Conservation (phyloP, 176 grass and related monocot genomes). For the Carex littledalei region DNA sequence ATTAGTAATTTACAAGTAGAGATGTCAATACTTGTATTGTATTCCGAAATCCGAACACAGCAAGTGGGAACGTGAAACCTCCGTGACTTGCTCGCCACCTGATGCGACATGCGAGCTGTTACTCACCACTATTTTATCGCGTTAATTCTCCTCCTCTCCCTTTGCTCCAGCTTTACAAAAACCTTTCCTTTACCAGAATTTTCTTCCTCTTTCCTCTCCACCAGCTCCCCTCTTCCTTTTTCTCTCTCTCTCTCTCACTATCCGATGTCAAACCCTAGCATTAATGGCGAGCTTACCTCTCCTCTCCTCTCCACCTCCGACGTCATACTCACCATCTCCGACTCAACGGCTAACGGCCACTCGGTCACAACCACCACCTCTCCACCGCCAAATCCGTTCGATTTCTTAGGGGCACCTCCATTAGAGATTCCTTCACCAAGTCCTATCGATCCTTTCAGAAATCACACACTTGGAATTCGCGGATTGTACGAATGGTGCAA, state of each 20-base stretch:
- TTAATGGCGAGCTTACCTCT: slow-evolving; percentile 34
- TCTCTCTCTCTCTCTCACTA: background rate
- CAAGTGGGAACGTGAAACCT: slow-evolving; percentile 7
- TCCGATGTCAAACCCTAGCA: slow-evolving; percentile 26
- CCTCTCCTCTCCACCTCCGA: slow-evolving; percentile 44
- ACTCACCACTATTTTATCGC: background rate
- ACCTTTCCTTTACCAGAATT: background rate
- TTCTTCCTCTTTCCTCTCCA: slow-evolving; percentile 12
- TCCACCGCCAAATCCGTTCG: slow-evolving; percentile 21
- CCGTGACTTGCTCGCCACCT: background rate
- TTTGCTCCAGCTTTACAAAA: background rate
- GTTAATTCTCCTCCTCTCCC: background rate
- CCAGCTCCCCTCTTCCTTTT: background rate
- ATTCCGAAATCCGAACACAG: background rate
- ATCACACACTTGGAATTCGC: slow-evolving; percentile 51
- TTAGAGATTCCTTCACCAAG: slow-evolving; percentile 29
- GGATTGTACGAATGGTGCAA: slow-evolving; percentile 54
- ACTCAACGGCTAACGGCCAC: background rate
- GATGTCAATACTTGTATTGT: background rate
- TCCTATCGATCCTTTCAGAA: slow-evolving; percentile 75
- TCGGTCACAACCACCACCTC: background rate
- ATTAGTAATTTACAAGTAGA: background rate
- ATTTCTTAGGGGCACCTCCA: slow-evolving; percentile 43
- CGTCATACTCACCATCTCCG: slow-evolving; percentile 34
- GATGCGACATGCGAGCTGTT: background rate